Percentiles rank a stretch among this genome's conserved stretches.
Conservation (phyloP, 306 rosid species). For the Castanea sativa region DNA sequence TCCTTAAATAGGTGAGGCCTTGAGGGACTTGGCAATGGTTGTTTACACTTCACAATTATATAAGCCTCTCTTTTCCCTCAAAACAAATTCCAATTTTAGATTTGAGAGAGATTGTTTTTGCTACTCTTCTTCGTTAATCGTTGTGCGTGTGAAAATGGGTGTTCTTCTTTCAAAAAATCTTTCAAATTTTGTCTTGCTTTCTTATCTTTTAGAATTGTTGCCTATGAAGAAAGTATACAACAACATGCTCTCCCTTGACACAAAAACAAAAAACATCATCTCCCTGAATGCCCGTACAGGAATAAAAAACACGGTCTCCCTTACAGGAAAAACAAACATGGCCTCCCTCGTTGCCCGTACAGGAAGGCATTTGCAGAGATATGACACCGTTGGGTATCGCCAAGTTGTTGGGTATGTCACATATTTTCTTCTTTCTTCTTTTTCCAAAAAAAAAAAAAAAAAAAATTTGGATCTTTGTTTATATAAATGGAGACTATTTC, state of each 20-base stretch:
- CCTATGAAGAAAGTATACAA: too few relatives aligned
- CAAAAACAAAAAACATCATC: too few relatives aligned
- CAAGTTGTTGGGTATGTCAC: conserved; percentile 81
- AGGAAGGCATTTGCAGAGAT: conserved; percentile 79
- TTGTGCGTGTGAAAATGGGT: conserved; percentile 44
- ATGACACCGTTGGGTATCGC: conserved; percentile 54
- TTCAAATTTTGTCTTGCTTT: conserved; percentile 34
- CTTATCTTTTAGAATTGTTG: neutral
- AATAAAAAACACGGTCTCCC: too few relatives aligned
- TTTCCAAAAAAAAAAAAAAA: neutral
- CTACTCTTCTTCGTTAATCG: neutral
- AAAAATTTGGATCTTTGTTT: neutral
- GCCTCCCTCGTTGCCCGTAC: conserved; percentile 63
- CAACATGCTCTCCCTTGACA: neutral
- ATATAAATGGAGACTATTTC: neutral
- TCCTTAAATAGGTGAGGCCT: too few relatives aligned
- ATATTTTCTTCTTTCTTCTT: neutral
- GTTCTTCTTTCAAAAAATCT: conserved; percentile 48
- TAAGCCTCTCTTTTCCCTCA: too few relatives aligned
- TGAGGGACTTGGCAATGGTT: neutral
- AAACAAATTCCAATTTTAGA: neutral
- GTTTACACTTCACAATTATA: neutral
- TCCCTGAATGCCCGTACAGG: too few relatives aligned
- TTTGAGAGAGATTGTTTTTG: neutral
- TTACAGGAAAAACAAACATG: neutral